These are phyloP conservation scores for Vachellia pachyceras DNA, from an alignment of 306 rosid genomes.

Conservation along the genomic window DNA sequence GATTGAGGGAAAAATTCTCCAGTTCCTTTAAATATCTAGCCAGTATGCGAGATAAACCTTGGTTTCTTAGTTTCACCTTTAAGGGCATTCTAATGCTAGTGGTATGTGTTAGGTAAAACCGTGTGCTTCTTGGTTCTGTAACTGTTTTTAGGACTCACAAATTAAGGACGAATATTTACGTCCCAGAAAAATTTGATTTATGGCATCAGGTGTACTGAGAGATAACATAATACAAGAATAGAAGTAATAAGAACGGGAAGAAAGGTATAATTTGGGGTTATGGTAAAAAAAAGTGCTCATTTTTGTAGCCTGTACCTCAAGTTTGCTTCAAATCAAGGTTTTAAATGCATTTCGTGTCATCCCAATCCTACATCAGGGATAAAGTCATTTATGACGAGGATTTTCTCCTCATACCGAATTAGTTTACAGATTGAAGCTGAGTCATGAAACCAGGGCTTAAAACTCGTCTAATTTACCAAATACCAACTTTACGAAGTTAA, in stretches of 20 bases:
- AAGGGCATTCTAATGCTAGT: background rate
- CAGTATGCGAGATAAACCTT: background rate
- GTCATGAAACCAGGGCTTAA: background rate
- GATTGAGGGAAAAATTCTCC: background rate
- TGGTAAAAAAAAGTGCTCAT: background rate
- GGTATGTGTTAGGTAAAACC: background rate
- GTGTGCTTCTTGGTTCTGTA: constrained; percentile 10
- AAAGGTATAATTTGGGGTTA: background rate
- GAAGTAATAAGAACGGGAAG: background rate
- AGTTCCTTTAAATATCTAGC: background rate
- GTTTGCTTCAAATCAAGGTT: constrained; percentile 1
- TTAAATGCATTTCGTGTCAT: constrained; percentile 8
- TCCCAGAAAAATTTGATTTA: constrained; percentile 11
- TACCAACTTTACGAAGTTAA: background rate
- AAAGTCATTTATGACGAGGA: background rate
- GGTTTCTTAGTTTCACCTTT: background rate
- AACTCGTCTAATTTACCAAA: background rate
- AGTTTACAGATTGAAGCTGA: too few species aligned
- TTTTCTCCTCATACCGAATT: background rate
- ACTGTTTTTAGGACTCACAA: background rate
- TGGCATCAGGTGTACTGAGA: background rate
- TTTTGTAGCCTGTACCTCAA: constrained; percentile 19
- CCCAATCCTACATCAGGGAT: background rate
- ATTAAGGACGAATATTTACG: background rate
- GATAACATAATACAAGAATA: background rate